Evolutionary conservation across 768 basidiomycete genomes (phyloP).

Genomic region (Leucosporidium scottii): DNA sequence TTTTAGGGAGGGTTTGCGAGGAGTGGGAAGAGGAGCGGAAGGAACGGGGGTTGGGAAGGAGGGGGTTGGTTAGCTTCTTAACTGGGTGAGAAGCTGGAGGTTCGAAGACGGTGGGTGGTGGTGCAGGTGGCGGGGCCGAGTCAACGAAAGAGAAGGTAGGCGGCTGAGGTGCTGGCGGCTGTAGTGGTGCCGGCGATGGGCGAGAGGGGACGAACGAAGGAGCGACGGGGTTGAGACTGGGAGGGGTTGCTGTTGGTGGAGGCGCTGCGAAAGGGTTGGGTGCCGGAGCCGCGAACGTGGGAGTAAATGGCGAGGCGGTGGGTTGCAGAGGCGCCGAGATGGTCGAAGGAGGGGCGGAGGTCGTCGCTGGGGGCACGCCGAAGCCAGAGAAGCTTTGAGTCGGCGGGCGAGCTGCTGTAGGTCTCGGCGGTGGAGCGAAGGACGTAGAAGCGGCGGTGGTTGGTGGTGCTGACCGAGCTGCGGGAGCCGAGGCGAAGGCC

Average conservation of each 20-base stretch:
- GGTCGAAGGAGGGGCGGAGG: not conserved
- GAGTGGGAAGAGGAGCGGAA: too few relatives aligned
- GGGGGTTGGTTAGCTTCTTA: too few relatives aligned
- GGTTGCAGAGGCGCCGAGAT: conserved; percentile 41
- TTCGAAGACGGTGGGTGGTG: not conserved
- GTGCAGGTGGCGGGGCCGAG: not conserved
- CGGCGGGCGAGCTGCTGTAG: not conserved
- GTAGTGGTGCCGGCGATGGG: conserved; percentile 2
- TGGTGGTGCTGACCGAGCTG: not conserved
- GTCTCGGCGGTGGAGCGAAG: not conserved
- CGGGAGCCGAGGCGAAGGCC: not conserved
- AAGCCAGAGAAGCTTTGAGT: not conserved
- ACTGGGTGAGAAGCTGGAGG: not conserved
- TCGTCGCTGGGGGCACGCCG: not conserved
- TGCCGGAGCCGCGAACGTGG: not conserved
- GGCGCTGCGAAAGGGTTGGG: not conserved
- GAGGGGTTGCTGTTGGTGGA: conserved; percentile 9
- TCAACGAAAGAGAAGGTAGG: not conserved
- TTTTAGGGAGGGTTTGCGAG: too few relatives aligned
- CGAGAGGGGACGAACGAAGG: conserved; percentile 1
- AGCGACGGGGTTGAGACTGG: conserved; percentile 17
- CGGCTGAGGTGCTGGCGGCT: not conserved
- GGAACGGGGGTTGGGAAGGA: too few relatives aligned
- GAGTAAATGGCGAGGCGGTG: conserved; percentile 33
- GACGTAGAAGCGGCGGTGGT: not conserved